phyloP scores from a whole-genome alignment of 2,329 filamentous ascomycete genomes.

The Apiospora sp. region DNA sequence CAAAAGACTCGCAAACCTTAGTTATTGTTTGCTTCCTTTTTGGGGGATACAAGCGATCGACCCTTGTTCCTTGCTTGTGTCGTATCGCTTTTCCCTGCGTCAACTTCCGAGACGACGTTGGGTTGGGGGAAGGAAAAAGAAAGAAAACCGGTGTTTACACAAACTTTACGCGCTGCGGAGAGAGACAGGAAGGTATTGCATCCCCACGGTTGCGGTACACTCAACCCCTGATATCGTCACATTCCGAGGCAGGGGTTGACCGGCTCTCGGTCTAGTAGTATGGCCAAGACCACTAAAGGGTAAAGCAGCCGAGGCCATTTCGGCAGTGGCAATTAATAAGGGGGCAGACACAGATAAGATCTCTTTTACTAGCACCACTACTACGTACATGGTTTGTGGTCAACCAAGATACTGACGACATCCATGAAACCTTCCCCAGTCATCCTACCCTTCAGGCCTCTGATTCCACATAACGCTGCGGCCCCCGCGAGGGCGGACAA shows the following conservation, averaged over 20 bases:
- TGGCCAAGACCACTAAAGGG: background rate
- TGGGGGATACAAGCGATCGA: background rate
- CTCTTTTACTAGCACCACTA: background rate
- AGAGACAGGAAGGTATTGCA: background rate
- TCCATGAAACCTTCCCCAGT: background rate
- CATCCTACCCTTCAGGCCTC: too few species aligned
- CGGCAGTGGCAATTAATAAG: background rate
- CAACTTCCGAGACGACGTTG: background rate
- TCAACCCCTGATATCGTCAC: background rate
- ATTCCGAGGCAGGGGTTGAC: background rate
- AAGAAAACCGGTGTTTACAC: background rate
- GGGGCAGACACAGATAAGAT: background rate
- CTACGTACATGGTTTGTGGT: background rate
- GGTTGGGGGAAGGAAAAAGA: background rate
- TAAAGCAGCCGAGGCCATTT: background rate
- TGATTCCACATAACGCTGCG: background rate
- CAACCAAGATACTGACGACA: background rate
- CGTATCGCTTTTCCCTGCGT: background rate
- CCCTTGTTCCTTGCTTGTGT: background rate
- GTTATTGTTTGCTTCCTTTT: background rate
- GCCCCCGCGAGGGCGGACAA: background rate
- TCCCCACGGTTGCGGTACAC: background rate
- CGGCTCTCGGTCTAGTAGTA: background rate
- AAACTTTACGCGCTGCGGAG: background rate
- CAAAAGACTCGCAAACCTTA: too few species aligned